phyloP scores from a whole-genome alignment of 2,329 filamentous ascomycete genomes.

The Trichoderma sp. region DNA sequence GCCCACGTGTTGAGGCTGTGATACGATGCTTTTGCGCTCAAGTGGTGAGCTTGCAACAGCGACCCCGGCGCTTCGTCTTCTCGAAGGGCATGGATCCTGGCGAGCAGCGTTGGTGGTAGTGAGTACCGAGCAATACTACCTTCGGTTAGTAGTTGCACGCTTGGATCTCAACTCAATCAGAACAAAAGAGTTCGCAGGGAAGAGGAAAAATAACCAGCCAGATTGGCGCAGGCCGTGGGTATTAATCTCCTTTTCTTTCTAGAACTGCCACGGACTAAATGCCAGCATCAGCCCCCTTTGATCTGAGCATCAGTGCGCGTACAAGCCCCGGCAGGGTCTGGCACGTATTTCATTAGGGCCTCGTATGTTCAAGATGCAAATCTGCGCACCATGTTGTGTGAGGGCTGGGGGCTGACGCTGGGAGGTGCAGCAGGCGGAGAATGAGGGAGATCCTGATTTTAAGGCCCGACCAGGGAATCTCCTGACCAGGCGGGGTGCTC shows the following conservation, averaged over 20 bases:
- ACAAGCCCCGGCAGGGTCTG: background rate
- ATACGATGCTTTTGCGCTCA: background rate
- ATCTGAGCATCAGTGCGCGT: background rate
- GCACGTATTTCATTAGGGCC: background rate
- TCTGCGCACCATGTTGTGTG: conserved; percentile 11
- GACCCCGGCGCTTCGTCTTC: background rate
- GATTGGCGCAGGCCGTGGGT: conserved; percentile 12
- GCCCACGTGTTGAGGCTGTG: conserved; percentile 13
- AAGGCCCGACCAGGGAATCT: conserved; percentile 6
- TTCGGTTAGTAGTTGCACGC: background rate
- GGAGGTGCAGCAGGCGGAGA: conserved; percentile 5
- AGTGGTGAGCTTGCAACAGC: background rate
- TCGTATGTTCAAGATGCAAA: conserved; percentile 15
- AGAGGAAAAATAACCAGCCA: background rate
- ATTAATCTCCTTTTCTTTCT: background rate
- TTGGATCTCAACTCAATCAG: conserved; percentile 14
- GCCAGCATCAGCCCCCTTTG: conserved; percentile 4
- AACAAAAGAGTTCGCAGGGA: background rate
- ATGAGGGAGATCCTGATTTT: conserved; percentile 17
- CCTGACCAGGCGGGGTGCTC: conserved; percentile 2
- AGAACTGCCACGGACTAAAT: background rate
- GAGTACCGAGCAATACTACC: background rate
- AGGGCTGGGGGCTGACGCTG: background rate
- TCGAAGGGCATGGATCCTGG: background rate
- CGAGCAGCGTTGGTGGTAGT: background rate